These are phyloP conservation scores for Nothomitra cinnamomea DNA, from an alignment of 2,329 filamentous ascomycete species.

Conservation along the genomic window DNA sequence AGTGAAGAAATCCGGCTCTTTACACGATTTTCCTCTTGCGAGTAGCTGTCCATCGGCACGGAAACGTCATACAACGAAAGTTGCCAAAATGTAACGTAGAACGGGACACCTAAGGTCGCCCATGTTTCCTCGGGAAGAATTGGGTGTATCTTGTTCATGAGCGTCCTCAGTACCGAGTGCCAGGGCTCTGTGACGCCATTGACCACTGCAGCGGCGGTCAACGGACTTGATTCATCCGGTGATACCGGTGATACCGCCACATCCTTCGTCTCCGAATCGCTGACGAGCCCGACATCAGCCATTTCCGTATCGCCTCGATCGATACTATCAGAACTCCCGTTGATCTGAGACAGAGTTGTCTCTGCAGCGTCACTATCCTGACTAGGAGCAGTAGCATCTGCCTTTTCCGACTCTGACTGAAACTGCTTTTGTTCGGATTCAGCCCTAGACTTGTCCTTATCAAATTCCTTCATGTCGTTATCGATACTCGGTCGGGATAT, in stretches of 20 bases:
- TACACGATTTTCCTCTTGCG: conserved; percentile 53
- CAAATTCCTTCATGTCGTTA: conserved; percentile 35
- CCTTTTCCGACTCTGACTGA: neutral
- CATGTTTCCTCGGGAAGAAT: conserved; percentile 46
- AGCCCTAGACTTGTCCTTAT: conserved; percentile 20
- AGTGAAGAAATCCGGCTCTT: conserved; percentile 50
- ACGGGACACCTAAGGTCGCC: conserved; percentile 55
- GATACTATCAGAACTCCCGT: conserved; percentile 8
- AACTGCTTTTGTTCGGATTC: conserved; percentile 11
- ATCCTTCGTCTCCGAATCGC: conserved; percentile 8
- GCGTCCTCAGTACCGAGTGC: conserved; percentile 53
- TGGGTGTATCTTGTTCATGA: conserved; percentile 51
- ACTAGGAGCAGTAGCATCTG: neutral
- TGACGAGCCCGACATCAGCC: neutral
- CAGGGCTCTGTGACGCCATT: conserved; percentile 29
- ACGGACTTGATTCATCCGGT: conserved; percentile 9
- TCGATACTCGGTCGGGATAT: conserved; percentile 61
- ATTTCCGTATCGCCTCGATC: conserved; percentile 10
- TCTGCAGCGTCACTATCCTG: neutral
- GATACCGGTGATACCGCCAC: neutral
- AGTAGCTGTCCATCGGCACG: conserved; percentile 61
- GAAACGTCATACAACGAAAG: conserved; percentile 67
- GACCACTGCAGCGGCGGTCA: conserved; percentile 14
- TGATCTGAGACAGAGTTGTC: conserved; percentile 9
- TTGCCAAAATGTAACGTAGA: conserved; percentile 88